Evolutionary conservation across 805 yeast species (phyloP), one percentile per base, ranked within the genome.

Genomic region (Zygosaccharomyces gambellarensis): DNA sequence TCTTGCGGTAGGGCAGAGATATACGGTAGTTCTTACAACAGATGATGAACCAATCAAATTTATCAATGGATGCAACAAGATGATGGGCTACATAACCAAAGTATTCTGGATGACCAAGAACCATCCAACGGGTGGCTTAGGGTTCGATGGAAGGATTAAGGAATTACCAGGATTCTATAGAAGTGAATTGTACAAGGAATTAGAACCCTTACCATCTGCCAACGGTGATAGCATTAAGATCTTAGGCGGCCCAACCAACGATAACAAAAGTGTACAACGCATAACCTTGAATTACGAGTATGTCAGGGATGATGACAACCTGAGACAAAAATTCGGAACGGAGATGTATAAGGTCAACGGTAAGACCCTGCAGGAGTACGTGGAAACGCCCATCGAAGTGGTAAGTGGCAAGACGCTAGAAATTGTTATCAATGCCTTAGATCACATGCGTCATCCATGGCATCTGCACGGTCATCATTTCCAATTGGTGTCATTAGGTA

Each of bases 1-100:
- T 50, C 49, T 81, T 28, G 80, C 90, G 0, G 89, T 84, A 5
- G 96, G 92, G 2, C 96, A 89, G 69, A 72, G 96, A 57, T 80
- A 81, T 61, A 77, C 87, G 9, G 81, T 85, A 1, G 64, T 86
- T 44, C 59, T 87, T 22, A 75, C 70, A 30, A 75, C 88, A 53
- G 65, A 58, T 63, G 68, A 39, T 67, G 30, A 27, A 5, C 42
- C 32, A 3, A 12, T 57, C 4, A 49, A 47, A 31, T 67, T 83
- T 46, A 76, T 83, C 55, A 79, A 78, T 48, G 72, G 76, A 5
- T 62, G 81, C 51, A 80, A 78, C 61, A 73, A 47, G 71, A 78
- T 50, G 78, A 76, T 70, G 74, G 71, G 80, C 72, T 63, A 76
- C 70, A 59, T 63, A 72, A 47, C 67, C 54, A 67, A 77, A 31